Evolutionary conservation across 169 alveolate species (phyloP), one percentile per base, ranked within the genome.

Genomic region (Eimeria sp.): DNA sequence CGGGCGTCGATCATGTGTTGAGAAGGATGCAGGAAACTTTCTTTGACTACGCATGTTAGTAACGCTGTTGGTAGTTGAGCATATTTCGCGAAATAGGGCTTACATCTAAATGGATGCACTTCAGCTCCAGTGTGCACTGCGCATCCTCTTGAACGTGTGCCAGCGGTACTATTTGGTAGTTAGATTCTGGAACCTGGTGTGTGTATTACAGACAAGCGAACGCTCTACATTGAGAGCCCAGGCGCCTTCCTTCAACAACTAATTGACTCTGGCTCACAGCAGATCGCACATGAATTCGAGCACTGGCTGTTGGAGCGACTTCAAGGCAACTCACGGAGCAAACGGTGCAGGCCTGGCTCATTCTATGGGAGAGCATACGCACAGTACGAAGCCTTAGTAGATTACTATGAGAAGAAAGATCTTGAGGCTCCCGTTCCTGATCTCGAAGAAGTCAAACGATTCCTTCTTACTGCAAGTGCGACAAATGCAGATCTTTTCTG

Each of bases 191-290:
- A 25, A 5, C 5, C 11, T 34, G 47, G 40, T 16, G 65, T 30
- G 13, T n/a, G 65, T 18, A 45, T 16, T 83, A 51, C 93, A 87
- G 93, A 87, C 82, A 87, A 40, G 6, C 78, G 72, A 43, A 87
- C 83, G 65, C 80, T 87, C n/a, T 87, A 61, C 82, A 58, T 87
- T 63, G 93, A 87, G 72, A 87, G 93, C 93, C 93, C 93, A 61
- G 93, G 93, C 34, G 82, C 93, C 65, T 87, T 87, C 61, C 82
- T 87, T 49, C 93, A 87, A 30, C 80, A 61, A 3, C 61, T 87
- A 25, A 49, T 87, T 49, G 72, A 40, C 51, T 49, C 65, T 51
- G 65, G 40, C 34, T 58, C 78, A 40, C 83, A 63, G 78, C 78
- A 87, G 93, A 20, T 25, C 11, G 82, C 72, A 1, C 65, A 58